A percentile compares a stretch with the other conserved stretches of the same genome.
Conservation (phyloP, 1,284 basidiomycete species). For the Boletus mariae region DNA sequence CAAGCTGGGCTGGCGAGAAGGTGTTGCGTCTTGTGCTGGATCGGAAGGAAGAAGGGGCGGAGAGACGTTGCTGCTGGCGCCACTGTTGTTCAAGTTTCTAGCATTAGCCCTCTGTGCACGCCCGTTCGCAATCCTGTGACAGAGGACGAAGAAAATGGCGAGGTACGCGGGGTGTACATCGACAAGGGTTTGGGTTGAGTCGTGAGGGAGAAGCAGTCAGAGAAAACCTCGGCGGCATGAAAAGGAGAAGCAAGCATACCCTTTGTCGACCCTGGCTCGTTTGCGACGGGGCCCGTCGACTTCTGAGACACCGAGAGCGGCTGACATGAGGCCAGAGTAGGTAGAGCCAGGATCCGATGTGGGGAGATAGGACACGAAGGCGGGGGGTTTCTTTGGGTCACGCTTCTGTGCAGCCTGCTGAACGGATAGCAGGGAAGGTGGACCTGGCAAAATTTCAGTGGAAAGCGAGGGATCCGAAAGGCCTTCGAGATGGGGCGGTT, state of each 20-base stretch:
- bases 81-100: conserved; percentile 55
- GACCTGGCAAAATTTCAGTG: conserved; percentile 81
- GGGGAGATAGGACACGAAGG: conserved; percentile 70
- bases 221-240: conserved; percentile 14
- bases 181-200: conserved; percentile 25
- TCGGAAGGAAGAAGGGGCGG: conserved; percentile 38
- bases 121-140: conserved; percentile 49
- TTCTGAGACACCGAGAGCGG: conserved; percentile 55
- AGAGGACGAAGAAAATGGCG: conserved; percentile 9
- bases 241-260: conserved; percentile 46
- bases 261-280: conserved; percentile 66
- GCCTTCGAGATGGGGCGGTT: conserved; percentile 74
- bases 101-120: conserved; percentile 74
- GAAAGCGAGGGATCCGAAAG: conserved; percentile 61
- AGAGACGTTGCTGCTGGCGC: conserved; percentile 20
- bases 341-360: conserved; percentile 78
- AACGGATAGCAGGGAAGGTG: conserved; percentile 64
- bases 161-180: conserved; percentile 16
- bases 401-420: conserved; percentile 64
- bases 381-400: conserved; percentile 68
- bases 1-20: conserved; percentile 37
- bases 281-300: conserved; percentile 64
- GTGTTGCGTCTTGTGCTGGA: conserved; percentile 31
- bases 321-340: conserved; percentile 67
- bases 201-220: conserved; percentile 17